Evolutionary conservation across 2,329 filamentous ascomycete genomes (phyloP).

Genomic region (Penicillium sp.): DNA sequence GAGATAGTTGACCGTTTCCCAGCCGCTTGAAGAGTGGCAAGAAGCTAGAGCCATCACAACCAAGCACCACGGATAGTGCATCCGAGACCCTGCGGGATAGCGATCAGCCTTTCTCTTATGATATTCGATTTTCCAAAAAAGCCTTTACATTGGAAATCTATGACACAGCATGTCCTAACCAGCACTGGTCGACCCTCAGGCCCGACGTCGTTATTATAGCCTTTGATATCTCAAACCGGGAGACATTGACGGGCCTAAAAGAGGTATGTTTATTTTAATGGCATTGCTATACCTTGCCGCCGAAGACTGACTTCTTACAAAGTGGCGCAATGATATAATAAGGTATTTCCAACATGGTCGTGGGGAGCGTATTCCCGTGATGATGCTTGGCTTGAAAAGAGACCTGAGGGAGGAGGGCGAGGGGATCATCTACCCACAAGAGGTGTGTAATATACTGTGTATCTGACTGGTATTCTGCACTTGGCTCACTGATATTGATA

Average conservation of each 20-base stretch:
- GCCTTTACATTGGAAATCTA: conserved; percentile 57
- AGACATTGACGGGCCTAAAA: conserved; percentile 50
- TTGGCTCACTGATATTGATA: conserved; percentile 17
- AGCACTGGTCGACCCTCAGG: conserved; percentile 54
- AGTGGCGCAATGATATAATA: conserved; percentile 47
- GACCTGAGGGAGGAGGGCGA: conserved; percentile 53
- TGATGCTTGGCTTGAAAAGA: conserved; percentile 60
- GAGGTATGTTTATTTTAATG: conserved; percentile 19
- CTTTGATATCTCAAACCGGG: conserved; percentile 58
- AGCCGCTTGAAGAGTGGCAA: conserved; percentile 23
- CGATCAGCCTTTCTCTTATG: conserved; percentile 61
- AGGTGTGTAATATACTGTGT: conserved; percentile 30
- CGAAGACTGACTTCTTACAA: background rate
- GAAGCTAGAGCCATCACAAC: conserved; percentile 10
- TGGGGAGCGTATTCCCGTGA: conserved; percentile 53
- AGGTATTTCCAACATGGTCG: conserved; percentile 51
- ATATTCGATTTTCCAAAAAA: conserved; percentile 58
- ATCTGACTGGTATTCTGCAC: conserved; percentile 25
- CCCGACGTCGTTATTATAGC: conserved; percentile 60
- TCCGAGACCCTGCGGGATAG: conserved; percentile 52
- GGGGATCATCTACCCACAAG: conserved; percentile 44
- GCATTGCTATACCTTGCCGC: background rate
- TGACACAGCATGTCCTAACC: conserved; percentile 58
- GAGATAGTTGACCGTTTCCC: background rate
- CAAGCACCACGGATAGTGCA: conserved; percentile 31